Conservation (phyloP, 352 stramenopile species). For the Pythium vanterpoolii region DNA sequence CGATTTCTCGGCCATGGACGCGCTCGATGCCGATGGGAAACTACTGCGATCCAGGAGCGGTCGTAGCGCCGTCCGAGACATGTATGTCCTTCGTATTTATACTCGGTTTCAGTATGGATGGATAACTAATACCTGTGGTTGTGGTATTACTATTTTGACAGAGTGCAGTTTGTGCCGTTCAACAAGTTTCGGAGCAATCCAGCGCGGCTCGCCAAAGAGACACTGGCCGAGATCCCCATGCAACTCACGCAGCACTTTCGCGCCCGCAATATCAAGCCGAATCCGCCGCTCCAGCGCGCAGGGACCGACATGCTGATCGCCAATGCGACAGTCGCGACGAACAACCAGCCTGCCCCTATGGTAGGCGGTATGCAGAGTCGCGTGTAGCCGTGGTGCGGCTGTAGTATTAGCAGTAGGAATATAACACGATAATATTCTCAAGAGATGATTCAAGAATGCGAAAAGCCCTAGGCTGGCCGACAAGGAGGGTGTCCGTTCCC, state of each 20-base stretch:
- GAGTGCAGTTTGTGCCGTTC: conserved; percentile 76
- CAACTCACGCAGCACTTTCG: conserved; percentile 64
- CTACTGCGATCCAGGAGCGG: conserved; percentile 41
- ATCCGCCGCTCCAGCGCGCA: conserved; percentile 41
- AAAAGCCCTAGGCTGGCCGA: too few relatives aligned
- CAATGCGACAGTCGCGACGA: conserved; percentile 13
- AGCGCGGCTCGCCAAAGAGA: conserved; percentile 60
- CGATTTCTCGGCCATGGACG: conserved; percentile 66
- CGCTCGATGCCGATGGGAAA: conserved; percentile 55
- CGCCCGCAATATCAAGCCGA: conserved; percentile 52
- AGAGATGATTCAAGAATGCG: too few relatives aligned
- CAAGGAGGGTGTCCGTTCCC: too few relatives aligned
- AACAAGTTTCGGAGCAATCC: conserved; percentile 68
- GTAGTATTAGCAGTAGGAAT: background rate
- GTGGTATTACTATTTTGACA: conserved; percentile 13
- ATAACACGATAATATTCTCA: too few relatives aligned
- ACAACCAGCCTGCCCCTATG: background rate
- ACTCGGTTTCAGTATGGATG: background rate
- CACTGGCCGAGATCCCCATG: conserved; percentile 60
- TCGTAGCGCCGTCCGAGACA: conserved; percentile 44
- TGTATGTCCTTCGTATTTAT: conserved; percentile 37
- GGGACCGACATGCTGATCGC: conserved; percentile 21
- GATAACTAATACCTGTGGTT: conserved; percentile 10
- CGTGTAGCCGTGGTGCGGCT: conserved; percentile 1
- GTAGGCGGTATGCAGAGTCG: too few relatives aligned